phyloP scores from a whole-genome alignment of 164 flowering plant species.

The Annona cherimola region DNA sequence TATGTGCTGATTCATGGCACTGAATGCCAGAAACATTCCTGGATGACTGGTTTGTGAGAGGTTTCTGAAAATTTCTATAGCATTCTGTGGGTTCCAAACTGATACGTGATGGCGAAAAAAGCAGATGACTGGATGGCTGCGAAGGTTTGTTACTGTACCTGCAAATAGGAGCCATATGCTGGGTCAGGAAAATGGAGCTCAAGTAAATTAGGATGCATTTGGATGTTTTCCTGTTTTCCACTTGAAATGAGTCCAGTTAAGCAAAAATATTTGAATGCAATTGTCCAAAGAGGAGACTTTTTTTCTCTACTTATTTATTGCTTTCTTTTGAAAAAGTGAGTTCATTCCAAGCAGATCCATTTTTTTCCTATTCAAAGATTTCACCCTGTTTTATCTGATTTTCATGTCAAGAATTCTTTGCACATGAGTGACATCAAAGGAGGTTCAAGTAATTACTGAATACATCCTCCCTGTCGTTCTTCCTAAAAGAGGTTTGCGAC shows the following conservation, averaged over 20 bases:
- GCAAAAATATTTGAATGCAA: too few species aligned
- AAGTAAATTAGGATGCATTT: background rate
- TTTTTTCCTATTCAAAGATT: too few species aligned
- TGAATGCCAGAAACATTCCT: slow-evolving; percentile 19
- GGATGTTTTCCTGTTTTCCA: background rate
- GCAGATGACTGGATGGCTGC: slow-evolving; percentile 26
- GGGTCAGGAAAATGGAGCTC: background rate
- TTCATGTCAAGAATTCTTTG: too few species aligned
- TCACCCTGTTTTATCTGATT: too few species aligned
- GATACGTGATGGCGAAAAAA: slow-evolving; percentile 19
- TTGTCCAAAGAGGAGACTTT: too few species aligned
- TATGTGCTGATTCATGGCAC: slow-evolving; percentile 12
- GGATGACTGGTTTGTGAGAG: slow-evolving; percentile 13
- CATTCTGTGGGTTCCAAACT: slow-evolving; percentile 24
- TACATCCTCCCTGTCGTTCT: too few species aligned
- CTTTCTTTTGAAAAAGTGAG: too few species aligned
- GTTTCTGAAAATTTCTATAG: slow-evolving; percentile 22
- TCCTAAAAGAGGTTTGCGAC: too few species aligned
- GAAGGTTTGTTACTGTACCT: slow-evolving; percentile 52
- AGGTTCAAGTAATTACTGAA: too few species aligned
- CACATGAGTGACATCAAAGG: too few species aligned
- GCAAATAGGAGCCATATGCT: slow-evolving; percentile 18
- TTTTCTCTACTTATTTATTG: too few species aligned
- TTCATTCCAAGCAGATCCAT: too few species aligned
- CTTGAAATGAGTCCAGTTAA: background rate